Evolutionary conservation across 805 yeast genomes (phyloP).

Genomic region (Suhomyces pyralidae): DNA sequence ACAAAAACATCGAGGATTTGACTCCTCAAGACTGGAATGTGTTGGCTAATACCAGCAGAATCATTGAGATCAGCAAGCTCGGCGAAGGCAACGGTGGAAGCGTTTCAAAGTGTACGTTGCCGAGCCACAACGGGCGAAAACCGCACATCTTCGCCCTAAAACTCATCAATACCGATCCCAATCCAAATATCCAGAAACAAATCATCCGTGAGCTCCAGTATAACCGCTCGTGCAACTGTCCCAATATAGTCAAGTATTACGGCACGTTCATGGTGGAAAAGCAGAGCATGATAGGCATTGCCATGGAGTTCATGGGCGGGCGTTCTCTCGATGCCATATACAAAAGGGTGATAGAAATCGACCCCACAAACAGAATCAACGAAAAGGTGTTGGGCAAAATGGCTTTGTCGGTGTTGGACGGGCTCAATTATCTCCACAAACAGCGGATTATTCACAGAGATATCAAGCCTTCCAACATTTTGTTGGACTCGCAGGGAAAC

Average conservation of each 20-base stretch:
- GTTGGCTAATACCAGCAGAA: conserved; percentile 55
- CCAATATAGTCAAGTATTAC: conserved; percentile 84
- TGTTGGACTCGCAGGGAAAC: conserved; percentile 71
- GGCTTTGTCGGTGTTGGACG: conserved; percentile 80
- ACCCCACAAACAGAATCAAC: conserved; percentile 77
- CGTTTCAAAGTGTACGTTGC: conserved; percentile 72
- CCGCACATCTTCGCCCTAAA: conserved; percentile 80
- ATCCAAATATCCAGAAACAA: conserved; percentile 86
- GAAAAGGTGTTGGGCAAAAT: conserved; percentile 90
- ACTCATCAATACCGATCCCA: conserved; percentile 69
- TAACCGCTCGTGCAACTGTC: conserved; percentile 76
- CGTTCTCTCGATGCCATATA: conserved; percentile 88
- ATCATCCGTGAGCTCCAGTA: conserved; percentile 87
- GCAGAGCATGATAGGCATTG: conserved; percentile 80
- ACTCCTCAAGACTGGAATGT: conserved; percentile 75
- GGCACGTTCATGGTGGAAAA: conserved; percentile 84
- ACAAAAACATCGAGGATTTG: conserved; percentile 44
- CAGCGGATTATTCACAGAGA: conserved; percentile 90
- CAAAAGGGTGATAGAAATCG: conserved; percentile 61
- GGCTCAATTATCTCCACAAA: conserved; percentile 83
- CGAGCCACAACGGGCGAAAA: conserved; percentile 31
- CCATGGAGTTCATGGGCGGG: conserved; percentile 98
- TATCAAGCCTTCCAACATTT: conserved; percentile 91
- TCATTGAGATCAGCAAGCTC: conserved; percentile 63
- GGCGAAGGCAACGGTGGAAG: conserved; percentile 97